Conservation (phyloP, 192 early-diverging fungal genomes). For the Geranomyces michiganensis region DNA sequence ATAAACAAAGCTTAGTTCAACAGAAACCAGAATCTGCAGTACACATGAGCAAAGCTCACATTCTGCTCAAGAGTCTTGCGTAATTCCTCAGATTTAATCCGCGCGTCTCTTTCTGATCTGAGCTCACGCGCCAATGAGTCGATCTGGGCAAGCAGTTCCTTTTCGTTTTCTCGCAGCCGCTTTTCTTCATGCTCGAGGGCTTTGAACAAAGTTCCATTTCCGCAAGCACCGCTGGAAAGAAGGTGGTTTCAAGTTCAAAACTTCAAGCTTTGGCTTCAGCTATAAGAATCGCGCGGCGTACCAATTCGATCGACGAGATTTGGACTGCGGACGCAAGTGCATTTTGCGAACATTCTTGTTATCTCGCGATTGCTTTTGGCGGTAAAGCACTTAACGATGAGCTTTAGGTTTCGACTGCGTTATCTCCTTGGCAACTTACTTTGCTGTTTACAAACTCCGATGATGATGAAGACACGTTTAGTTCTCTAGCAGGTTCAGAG, state of each 20-base stretch:
- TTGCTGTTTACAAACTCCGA: too few relatives aligned
- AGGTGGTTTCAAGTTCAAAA: neutral
- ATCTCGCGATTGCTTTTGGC: too few relatives aligned
- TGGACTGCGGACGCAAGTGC: neutral
- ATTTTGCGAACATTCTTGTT: neutral
- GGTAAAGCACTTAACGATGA: too few relatives aligned
- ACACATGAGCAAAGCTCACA: slow-evolving; percentile 6
- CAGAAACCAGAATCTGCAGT: neutral
- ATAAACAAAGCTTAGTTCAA: neutral
- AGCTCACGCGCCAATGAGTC: slow-evolving; percentile 34
- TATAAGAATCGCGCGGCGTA: neutral
- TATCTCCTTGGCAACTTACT: too few relatives aligned
- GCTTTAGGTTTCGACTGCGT: too few relatives aligned
- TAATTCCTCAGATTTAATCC: neutral
- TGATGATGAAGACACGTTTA: too few relatives aligned
- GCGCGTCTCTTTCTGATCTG: slow-evolving; percentile 6
- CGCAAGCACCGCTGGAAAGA: neutral
- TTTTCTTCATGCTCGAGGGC: slow-evolving; percentile 47
- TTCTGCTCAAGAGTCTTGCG: neutral
- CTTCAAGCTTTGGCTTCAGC: neutral
- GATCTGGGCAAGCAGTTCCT: slow-evolving; percentile 40
- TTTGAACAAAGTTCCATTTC: slow-evolving; percentile 12
- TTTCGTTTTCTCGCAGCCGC: slow-evolving; percentile 32
- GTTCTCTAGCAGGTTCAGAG: too few relatives aligned
- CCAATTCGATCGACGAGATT: neutral